Base-by-base conservation (phyloP, 2,329 filamentous ascomycete genomes). In the Fusarium hainanense region DNA sequence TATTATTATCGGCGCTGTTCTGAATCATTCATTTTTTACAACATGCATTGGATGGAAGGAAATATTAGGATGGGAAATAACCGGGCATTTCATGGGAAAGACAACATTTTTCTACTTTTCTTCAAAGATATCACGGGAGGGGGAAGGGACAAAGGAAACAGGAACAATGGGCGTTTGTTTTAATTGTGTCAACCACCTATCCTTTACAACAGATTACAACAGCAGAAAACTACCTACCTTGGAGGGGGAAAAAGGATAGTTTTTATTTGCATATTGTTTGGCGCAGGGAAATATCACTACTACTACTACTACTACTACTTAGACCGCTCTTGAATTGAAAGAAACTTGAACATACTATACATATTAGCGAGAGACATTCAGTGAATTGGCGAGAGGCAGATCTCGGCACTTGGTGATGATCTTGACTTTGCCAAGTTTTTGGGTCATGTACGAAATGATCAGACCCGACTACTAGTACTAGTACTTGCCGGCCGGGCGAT, bases 211-310 rank as follows among this genome's bases (percentile, higher is more conserved):
- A 54, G 58, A 48, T 52, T 32, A 68, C 51, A 70, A 65, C 51
- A 70, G 56, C 63, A 50, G 40, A 37, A 37, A 7, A 68, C 50
- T 64, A 54, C 42, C 23, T 47, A 28, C 27, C 27, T 30, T 13
- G 28, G 28, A 30, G 28, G 6, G 23, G 48, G 27, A 54, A 59
- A 34, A 51, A 54, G 59, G 54, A 65, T 65, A 70, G 58, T 51
- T 59, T 65, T 65, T 68, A 55, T 51, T 59, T 65, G 63, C 69
- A 72, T 72, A 72, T 55, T 72, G 69, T 72, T 70, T 63, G 71
- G 71, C 71, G 71, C 58, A 66, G 37, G 55, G 69, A 63, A 63
- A 70, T 70, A 65, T 30, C 28, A 30, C 62, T 61, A 69, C 42
- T 66, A 21, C 21, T 21, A 69, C 42, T 66, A 21, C 21, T 21